Base-by-base conservation (phyloP, 2,329 filamentous ascomycete species). In the Colletotrichum zoysiae region DNA sequence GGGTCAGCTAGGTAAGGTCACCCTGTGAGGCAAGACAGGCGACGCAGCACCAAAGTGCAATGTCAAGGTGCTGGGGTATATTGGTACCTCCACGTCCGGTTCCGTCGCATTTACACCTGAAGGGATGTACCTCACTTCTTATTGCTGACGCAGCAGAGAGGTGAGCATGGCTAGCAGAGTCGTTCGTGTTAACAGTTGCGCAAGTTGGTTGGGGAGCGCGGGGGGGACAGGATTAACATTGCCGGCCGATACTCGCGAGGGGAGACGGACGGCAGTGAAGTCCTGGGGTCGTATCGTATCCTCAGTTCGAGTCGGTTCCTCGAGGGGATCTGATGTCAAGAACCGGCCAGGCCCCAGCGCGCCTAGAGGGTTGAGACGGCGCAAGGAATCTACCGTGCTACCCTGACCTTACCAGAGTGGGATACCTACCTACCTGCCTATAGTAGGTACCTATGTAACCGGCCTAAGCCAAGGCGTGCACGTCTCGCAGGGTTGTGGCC, bases 1-100 rank as follows among this genome's bases (percentile, higher is more conserved):
- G n/a, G 63, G 33, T 38, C 38, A 56, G 50, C 23, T 60, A 56
- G 50, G 18, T 60, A 60, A 56, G 33, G 35, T 53, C n/a, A 30
- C 42, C 48, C 35, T 16, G 55, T 40, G 20, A 58, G n/a, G 56
- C 35, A 42, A 42, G 20, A 26, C 11, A 58, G 35, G 56, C 38
- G n/a, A 56, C 33, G 20, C 53, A 56, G 18, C 33, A 62, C 3
- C 60, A n/a, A 16, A 18, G n/a, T 46, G 48, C 40, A 30, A 56
- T 56, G 30, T 35, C 30, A 38, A 55, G 61, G 35, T 53, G 11
- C n/a, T 12, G n/a, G 56, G 6, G 56, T 58, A n/a, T n/a, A 40
- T 58, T 58, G 14, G n/a, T 18, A 35, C 3, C 30, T 30, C 30
- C 35, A 18, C 16, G n/a, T 11, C 38, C n/a, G 56, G 26, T 58